Conservation (phyloP, 768 basidiomycete species). For the Rhodotorula paludigena region DNA sequence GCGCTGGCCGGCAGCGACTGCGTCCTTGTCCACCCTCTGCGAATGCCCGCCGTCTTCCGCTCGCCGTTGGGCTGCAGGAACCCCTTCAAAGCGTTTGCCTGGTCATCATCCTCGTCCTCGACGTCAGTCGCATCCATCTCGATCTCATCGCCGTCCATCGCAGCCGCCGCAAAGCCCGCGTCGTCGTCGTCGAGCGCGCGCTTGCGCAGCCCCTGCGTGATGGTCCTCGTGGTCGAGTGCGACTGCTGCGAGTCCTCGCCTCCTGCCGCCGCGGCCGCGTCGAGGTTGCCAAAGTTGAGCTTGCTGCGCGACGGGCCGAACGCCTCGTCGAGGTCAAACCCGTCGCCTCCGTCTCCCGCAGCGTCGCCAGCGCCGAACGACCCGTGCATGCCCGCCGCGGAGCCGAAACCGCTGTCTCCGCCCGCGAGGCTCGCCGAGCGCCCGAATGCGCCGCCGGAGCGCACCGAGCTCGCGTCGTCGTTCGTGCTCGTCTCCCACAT, state of each 20-base stretch:
- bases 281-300: background rate
- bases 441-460: too few relatives aligned
- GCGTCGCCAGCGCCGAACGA: background rate
- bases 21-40: slow-evolving; percentile 8
- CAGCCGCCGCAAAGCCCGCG: background rate
- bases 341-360: slow-evolving; percentile 18
- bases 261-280: background rate
- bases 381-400: background rate
- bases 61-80: background rate
- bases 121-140: slow-evolving; percentile 34
- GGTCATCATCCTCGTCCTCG: slow-evolving; percentile 28
- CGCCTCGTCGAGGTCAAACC: slow-evolving; percentile 34
- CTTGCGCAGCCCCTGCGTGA: slow-evolving; percentile 16
- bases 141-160: slow-evolving; percentile 20
- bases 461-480: too few relatives aligned
- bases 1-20: slow-evolving; percentile 16
- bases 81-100: background rate
- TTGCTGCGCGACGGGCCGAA: slow-evolving; percentile 1
- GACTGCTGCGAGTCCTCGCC: slow-evolving; percentile 14
- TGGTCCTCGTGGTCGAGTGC: background rate
- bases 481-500: slow-evolving; percentile 14
- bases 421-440: background rate
- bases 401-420: slow-evolving; percentile 8
- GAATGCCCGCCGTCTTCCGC: background rate
- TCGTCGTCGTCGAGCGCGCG: slow-evolving; percentile 6